A percentile compares a stretch with the other conserved stretches of the same genome.
These are phyloP conservation scores for Trichophyton simii DNA, from an alignment of 2,329 filamentous ascomycete genomes.

Conservation along the genomic window DNA sequence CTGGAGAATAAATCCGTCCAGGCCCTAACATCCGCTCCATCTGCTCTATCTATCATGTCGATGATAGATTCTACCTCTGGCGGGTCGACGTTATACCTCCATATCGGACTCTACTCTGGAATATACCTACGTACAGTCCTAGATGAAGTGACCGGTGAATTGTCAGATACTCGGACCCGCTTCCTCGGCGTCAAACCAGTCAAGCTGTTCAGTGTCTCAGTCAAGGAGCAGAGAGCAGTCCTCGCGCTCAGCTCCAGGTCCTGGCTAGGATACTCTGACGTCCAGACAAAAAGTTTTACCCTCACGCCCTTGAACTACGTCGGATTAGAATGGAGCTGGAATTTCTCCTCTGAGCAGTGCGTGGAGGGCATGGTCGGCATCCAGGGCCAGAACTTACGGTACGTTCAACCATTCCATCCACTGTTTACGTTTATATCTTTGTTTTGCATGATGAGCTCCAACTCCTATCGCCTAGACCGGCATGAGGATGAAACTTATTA, in stretches of 20 bases:
- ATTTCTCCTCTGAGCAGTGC: conserved; percentile 90
- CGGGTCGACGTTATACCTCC: conserved; percentile 78
- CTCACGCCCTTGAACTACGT: conserved; percentile 84
- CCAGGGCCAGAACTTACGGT: conserved; percentile 78
- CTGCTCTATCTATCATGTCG: conserved; percentile 76
- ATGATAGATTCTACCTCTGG: conserved; percentile 92
- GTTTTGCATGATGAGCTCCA: conserved; percentile 50
- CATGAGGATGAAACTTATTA: conserved; percentile 35
- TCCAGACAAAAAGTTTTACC: conserved; percentile 75
- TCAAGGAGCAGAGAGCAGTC: conserved; percentile 72
- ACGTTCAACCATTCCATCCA: conserved; percentile 27
- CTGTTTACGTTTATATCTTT: neutral
- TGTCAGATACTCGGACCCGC: conserved; percentile 86
- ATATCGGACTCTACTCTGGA: conserved; percentile 90
- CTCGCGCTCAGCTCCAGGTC: conserved; percentile 82
- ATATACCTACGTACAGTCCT: conserved; percentile 91
- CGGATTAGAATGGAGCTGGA: conserved; percentile 85
- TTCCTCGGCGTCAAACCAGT: conserved; percentile 87
- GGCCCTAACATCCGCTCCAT: conserved; percentile 79
- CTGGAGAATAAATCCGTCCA: conserved; percentile 91
- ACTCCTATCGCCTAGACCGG: conserved; percentile 19
- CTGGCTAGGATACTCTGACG: conserved; percentile 92
- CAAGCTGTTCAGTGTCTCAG: conserved; percentile 79
- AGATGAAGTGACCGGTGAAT: conserved; percentile 87
- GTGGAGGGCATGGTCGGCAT: conserved; percentile 90